These are phyloP conservation scores for Cordyceps sp. DNA, from an alignment of 2,329 filamentous ascomycete genomes.

Conservation along the genomic window DNA sequence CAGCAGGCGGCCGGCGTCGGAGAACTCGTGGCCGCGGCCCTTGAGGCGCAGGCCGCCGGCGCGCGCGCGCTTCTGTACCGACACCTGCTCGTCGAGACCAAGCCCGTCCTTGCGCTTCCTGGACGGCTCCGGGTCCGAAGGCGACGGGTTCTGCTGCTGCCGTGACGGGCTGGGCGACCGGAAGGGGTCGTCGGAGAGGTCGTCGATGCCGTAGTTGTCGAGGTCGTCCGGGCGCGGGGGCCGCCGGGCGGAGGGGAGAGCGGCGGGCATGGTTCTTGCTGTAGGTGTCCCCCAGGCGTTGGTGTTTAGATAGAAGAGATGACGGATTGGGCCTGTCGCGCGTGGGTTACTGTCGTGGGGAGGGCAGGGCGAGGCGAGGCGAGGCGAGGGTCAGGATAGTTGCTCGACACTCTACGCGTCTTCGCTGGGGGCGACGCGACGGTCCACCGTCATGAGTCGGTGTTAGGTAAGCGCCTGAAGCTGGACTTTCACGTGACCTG, in stretches of 20 bases:
- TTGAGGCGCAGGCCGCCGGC: constrained; percentile 63
- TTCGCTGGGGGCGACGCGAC: no score
- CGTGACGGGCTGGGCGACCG: constrained; percentile 24
- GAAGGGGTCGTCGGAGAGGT: constrained; percentile 30
- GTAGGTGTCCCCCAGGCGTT: no score
- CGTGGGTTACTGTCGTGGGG: no score
- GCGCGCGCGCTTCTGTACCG: constrained; percentile 58
- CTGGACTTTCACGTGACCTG: no score
- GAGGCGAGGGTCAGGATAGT: no score
- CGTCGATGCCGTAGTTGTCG: constrained; percentile 58
- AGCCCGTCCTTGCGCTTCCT: constrained; percentile 39
- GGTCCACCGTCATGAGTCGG: no score
- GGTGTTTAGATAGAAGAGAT: no score
- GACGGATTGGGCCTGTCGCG: no score
- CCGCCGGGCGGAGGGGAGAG: constrained; percentile 5
- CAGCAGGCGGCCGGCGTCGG: constrained; percentile 65
- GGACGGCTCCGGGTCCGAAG: constrained; percentile 9
- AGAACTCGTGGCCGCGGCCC: constrained; percentile 92
- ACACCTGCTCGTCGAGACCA: constrained; percentile 76
- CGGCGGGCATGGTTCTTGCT: constrained; percentile 12
- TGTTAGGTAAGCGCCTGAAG: no score
- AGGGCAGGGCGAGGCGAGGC: no score
- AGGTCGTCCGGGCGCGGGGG: constrained; percentile 38
- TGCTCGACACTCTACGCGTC: no score
- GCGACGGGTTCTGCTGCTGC: neutral